Percentiles rank a stretch among this genome's conserved stretches.
Evolutionary conservation across 495 filamentous ascomycete genomes (phyloP).

Genomic region (Aspergillus campestris): DNA sequence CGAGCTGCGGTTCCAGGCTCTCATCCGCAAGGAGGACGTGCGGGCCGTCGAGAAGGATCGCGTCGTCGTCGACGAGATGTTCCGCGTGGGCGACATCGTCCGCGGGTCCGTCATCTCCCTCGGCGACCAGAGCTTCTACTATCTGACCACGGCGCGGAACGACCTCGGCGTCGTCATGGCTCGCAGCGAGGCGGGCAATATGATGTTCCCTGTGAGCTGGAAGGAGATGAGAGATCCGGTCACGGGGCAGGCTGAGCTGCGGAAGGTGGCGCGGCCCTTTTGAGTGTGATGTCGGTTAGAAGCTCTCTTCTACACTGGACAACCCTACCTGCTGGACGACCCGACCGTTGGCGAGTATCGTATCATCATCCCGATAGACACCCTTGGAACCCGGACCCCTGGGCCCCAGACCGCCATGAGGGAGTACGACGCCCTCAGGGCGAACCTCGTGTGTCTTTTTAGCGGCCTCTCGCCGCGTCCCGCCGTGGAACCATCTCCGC

Average conservation of each 20-base stretch:
- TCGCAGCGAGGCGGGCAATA: constrained; percentile 75
- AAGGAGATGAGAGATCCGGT: constrained; percentile 80
- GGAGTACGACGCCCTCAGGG: too few relatives aligned
- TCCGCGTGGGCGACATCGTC: constrained; percentile 89
- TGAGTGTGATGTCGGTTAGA: constrained; percentile 32
- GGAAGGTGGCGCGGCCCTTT: constrained; percentile 92
- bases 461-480: too few relatives aligned
- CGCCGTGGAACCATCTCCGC: too few relatives aligned
- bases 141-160: constrained; percentile 80
- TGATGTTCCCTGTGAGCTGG: constrained; percentile 90
- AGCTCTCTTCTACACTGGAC: too few relatives aligned
- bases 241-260: constrained; percentile 67
- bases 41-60: constrained; percentile 92
- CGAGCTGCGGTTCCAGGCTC: constrained; percentile 40
- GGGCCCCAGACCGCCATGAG: too few relatives aligned
- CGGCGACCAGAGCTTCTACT: constrained; percentile 91
- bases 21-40: constrained; percentile 76
- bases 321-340: too few relatives aligned
- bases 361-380: too few relatives aligned
- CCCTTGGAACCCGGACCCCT: too few relatives aligned
- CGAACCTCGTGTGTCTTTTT: too few relatives aligned
- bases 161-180: constrained; percentile 93
- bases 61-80: constrained; percentile 83
- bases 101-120: constrained; percentile 82
- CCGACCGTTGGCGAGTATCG: too few relatives aligned